Evolutionary conservation across 2,329 filamentous ascomycete genomes (phyloP), one percentile per base, ranked within the genome.

Genomic region (Neocatenulostroma microsporum): DNA sequence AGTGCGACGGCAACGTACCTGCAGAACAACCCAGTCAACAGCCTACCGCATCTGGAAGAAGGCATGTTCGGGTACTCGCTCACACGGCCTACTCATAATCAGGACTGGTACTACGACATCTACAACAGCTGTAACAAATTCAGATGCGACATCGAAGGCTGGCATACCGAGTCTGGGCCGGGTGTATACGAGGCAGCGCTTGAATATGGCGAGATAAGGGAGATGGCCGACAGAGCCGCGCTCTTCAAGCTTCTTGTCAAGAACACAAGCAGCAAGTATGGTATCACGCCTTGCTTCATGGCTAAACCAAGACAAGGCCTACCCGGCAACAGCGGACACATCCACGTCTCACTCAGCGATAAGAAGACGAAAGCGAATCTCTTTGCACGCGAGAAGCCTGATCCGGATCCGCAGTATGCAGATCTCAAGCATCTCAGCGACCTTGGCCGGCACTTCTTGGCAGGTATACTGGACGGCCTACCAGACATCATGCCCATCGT

Each of bases 281-380:
- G 85, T 48, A 94, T 98, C 56, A 94, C 86, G 0, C 91, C 91
- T 0, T 94, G 85, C 62, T 98, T 98, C 69, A 98, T 98, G 91
- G 91, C 91, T 12, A 98, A 98, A 63, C 91, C 91, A 3, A 80
- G 84, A 48, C 76, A 93, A 53, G 87, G 88, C 0, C 69, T 96
- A 0, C 91, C 91, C 0, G 91, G 91, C 30, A 96, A 96, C 67
- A 91, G 83, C 45, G 91, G 91, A 1, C 91, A 98, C 60, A 89
- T 94, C 72, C 91, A 98, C 61, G 72, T 96, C 44, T 96, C 89
- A 1, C 69, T 98, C 8, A 80, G 89, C 13, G 84, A 89, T 55
- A 47, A 51, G 34, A 72, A 74, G 46, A 66, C 75, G n/a, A 84
- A 84, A 41, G 82, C 81, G 58, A 98, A 98, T 55, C 72, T 95